phyloP scores from a whole-genome alignment of 768 basidiomycete species.

The Suillus placidus region DNA sequence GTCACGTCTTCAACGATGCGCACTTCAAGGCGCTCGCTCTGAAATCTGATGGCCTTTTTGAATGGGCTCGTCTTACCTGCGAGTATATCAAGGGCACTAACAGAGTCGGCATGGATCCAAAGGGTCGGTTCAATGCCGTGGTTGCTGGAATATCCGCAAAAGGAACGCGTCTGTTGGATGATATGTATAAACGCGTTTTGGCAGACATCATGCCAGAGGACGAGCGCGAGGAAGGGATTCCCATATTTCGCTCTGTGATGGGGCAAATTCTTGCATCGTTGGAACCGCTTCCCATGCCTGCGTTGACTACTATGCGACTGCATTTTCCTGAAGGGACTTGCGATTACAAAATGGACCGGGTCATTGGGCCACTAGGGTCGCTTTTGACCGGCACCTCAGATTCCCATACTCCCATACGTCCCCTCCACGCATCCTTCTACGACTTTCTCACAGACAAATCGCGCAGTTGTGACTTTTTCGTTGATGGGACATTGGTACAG shows the following conservation, averaged over 20 bases:
- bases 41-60: constrained; percentile 13
- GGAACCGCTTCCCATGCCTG: constrained; percentile 9
- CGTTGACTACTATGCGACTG: not conserved
- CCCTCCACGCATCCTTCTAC: constrained; percentile 30
- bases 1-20: not conserved
- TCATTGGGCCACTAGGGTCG: constrained; percentile 5
- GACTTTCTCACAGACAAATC: constrained; percentile 25
- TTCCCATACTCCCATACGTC: constrained; percentile 7
- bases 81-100: constrained; percentile 10
- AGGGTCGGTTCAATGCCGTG: not conserved
- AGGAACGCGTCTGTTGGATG: constrained; percentile 9
- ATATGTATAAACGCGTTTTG: constrained; percentile 6
- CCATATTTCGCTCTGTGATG: constrained; percentile 6
- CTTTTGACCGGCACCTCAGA: constrained; percentile 4
- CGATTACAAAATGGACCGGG: constrained; percentile 24
- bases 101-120: not conserved
- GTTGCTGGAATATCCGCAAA: not conserved
- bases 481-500: not conserved
- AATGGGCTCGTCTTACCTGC: constrained; percentile 15
- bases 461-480: constrained; percentile 18
- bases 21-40: not conserved
- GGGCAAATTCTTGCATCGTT: not conserved
- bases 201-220: not conserved
- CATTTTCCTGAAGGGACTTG: constrained; percentile 10
- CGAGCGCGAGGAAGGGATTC: not conserved